Base-by-base conservation (phyloP, 768 basidiomycete genomes). In the Boletellus emodensis region DNA sequence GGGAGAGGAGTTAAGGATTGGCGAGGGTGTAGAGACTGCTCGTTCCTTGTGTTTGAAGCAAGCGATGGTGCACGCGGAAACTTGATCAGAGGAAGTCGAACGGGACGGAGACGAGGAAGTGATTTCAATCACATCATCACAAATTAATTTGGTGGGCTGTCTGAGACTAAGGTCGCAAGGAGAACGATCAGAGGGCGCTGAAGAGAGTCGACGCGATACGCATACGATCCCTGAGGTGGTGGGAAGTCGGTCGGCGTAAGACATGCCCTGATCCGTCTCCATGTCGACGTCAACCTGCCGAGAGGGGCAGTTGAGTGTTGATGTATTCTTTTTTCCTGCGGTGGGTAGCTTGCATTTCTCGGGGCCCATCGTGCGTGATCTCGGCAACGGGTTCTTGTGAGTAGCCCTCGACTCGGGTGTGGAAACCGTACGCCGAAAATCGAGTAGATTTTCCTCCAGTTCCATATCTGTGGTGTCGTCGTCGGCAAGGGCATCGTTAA, bases 401-500 rank as follows among this genome's bases (percentile, higher is more conserved):
- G 71, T 69, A 32, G 63, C 61, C 12, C 68, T 58, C 6, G 66
- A 57, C 30, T 68, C 64, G 9, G 61, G 81, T 3, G 68, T 65
- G 15, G 75, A 77, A 46, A 75, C 72, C 0, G 83, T 75, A 36
- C 85, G 77, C 35, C 79, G 80, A 53, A 66, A 64, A 20, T 73
- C 51, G 40, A 68, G 58, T 20, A 84, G 62, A 5, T 80, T 84
- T 3, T 77, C 76, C 55, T 84, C 82, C 13, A 90, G 74, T 36
- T 85, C 85, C 58, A 73, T 67, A 59, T 90, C 89, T 20, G 76
- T 78, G 6, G 85, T 83, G 52, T 89, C 87, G 51, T 84, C 83
- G 30, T 83, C 66, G 7, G 78, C 81, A 10, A 78, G 77, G 3
- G 60, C 30, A 5, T 66, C 65, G 28, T 84, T 78, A 35, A 85